phyloP scores from a whole-genome alignment of 257 asterid genomes.

The Solanum pinnatisectum region DNA sequence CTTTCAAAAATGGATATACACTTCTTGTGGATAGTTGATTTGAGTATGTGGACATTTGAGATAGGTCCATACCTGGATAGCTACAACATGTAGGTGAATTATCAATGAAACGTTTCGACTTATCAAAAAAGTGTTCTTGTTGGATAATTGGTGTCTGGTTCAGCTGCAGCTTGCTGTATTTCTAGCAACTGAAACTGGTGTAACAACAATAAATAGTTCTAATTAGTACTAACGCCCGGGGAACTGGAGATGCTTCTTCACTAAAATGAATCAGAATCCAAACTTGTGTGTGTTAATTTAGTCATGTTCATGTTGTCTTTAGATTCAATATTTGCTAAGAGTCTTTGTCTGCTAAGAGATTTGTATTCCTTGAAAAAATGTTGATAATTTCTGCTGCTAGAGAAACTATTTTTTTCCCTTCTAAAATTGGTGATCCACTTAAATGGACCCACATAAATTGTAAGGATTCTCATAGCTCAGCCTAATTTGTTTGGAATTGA shows the following conservation, averaged over 20 bases:
- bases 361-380: background rate
- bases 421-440: background rate
- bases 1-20: background rate
- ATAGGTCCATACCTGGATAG: background rate
- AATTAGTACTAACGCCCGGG: background rate
- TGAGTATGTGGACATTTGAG: background rate
- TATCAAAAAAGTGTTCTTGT: background rate
- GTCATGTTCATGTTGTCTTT: background rate
- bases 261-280: background rate
- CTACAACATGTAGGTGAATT: background rate
- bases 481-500: background rate
- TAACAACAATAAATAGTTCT: background rate
- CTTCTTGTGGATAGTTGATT: background rate
- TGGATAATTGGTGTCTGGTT: background rate
- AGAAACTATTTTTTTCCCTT: background rate
- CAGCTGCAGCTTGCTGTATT: background rate
- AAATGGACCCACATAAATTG: background rate
- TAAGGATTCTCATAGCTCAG: background rate
- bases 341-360: background rate
- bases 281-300: background rate
- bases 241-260: background rate
- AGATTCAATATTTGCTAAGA: background rate
- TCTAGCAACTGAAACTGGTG: background rate
- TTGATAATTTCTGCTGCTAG: background rate
- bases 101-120: background rate